Percentiles rank a stretch among this genome's conserved stretches.
Evolutionary conservation across 768 basidiomycete species (phyloP).

Genomic region (Pholiota conissans): DNA sequence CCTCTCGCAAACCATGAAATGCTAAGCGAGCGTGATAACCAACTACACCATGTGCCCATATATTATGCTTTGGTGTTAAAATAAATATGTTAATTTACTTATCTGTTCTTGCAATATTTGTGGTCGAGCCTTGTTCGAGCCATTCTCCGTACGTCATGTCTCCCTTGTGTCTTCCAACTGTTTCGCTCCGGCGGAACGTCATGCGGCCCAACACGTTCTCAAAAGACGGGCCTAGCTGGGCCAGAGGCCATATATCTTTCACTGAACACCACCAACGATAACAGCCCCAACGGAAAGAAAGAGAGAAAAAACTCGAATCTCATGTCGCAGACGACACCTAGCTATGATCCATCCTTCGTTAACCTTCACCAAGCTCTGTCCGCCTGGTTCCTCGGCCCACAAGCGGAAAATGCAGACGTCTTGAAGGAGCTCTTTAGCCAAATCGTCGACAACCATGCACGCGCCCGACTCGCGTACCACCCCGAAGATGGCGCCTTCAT

Average conservation of each 20-base stretch:
- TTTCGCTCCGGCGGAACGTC: background rate
- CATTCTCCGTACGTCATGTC: background rate
- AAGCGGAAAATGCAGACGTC: background rate
- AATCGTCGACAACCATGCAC: background rate
- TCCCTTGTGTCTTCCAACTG: too few species aligned
- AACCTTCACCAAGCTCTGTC: background rate
- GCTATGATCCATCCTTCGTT: background rate
- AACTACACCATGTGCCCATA: conserved; percentile 10
- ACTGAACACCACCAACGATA: background rate
- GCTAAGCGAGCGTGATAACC: conserved; percentile 12
- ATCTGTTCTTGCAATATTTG: too few species aligned
- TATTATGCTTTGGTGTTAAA: background rate
- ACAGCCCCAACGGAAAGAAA: too few species aligned
- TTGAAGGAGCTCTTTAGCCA: background rate
- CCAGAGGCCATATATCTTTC: background rate
- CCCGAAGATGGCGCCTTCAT: background rate
- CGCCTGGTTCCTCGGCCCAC: background rate
- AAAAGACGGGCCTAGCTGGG: too few species aligned
- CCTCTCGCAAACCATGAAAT: conserved; percentile 6
- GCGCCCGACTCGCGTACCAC: background rate
- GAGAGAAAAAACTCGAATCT: too few species aligned
- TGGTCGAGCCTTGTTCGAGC: too few species aligned
- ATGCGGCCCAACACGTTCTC: too few species aligned
- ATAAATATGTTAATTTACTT: too few species aligned
- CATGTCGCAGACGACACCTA: background rate